Evolutionary conservation across 139 green algal species (phyloP).

Genomic region (Chlamydomonas urium): DNA sequence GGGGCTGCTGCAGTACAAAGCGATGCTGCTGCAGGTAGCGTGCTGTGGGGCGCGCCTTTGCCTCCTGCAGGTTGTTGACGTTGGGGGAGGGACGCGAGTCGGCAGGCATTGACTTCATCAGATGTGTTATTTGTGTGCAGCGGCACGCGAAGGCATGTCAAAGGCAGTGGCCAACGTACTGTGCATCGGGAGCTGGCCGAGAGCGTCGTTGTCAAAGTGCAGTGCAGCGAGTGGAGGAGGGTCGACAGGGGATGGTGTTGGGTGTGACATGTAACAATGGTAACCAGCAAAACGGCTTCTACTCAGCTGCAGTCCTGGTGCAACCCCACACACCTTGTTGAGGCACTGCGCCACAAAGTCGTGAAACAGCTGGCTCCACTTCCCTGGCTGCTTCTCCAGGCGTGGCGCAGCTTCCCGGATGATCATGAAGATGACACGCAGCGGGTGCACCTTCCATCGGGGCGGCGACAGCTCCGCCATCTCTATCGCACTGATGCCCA

Average conservation of each 20-base stretch:
- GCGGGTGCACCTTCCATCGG: conserved; percentile 75
- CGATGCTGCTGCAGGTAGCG: conserved; percentile 64
- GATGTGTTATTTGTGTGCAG: too few relatives aligned
- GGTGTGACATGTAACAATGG: too few relatives aligned
- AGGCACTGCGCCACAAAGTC: conserved; percentile 83
- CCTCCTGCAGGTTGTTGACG: neutral
- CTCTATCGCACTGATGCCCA: conserved; percentile 89
- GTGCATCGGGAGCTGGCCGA: too few relatives aligned
- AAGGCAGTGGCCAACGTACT: too few relatives aligned
- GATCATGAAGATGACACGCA: conserved; percentile 95
- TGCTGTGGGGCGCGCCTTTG: conserved; percentile 59
- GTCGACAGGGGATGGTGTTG: too few relatives aligned
- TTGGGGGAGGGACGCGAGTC: too few relatives aligned
- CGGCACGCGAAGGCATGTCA: too few relatives aligned
- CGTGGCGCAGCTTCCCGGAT: conserved; percentile 69
- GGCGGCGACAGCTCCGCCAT: conserved; percentile 86
- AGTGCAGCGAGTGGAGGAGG: too few relatives aligned
- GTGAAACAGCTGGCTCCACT: conserved; percentile 73
- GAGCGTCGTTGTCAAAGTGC: too few relatives aligned
- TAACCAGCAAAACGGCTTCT: too few relatives aligned
- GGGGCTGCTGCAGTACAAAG: conserved; percentile 37
- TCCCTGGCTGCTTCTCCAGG: conserved; percentile 52
- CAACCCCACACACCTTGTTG: conserved; percentile 63
- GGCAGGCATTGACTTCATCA: too few relatives aligned
- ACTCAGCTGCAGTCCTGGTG: too few relatives aligned